These are phyloP conservation scores for Microdochium bolleyi DNA, from an alignment of 2,329 filamentous ascomycete species.

Conservation along the genomic window DNA sequence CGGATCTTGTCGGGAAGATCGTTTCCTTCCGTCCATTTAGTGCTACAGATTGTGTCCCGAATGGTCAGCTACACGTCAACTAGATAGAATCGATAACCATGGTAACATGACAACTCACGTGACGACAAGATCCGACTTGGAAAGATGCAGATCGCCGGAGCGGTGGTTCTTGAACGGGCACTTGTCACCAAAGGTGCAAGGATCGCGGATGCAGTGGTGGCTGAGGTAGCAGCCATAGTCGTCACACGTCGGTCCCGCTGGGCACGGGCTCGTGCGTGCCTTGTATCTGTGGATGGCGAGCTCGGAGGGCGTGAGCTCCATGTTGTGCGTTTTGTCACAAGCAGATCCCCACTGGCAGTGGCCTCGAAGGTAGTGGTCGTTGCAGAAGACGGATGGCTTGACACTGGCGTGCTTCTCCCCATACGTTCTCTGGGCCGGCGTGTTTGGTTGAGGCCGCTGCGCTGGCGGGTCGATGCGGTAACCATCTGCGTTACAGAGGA, in stretches of 20 bases:
- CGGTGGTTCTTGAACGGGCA: conserved; percentile 20
- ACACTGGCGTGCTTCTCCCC: conserved; percentile 20
- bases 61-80: background rate
- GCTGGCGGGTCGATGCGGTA: conserved; percentile 20
- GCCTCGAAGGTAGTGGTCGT: conserved; percentile 23
- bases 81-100: background rate
- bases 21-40: conserved; percentile 17
- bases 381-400: conserved; percentile 22
- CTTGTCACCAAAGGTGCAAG: conserved; percentile 13
- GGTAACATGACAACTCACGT: conserved; percentile 11
- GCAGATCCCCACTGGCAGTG: conserved; percentile 17
- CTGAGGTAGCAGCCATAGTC: conserved; percentile 25
- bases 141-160: conserved; percentile 21
- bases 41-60: no score
- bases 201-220: conserved; percentile 20
- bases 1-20: conserved; percentile 38
- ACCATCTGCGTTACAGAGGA: conserved; percentile 19
- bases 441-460: conserved; percentile 16
- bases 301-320: conserved; percentile 18
- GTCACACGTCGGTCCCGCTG: conserved; percentile 19
- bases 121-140: conserved; percentile 18
- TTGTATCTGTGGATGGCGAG: conserved; percentile 26
- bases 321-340: conserved; percentile 22
- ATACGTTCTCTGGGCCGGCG: conserved; percentile 19
- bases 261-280: conserved; percentile 23